Evolutionary conservation across 176 grass and related monocot species (phyloP).

Genomic region (Carex pumila): DNA sequence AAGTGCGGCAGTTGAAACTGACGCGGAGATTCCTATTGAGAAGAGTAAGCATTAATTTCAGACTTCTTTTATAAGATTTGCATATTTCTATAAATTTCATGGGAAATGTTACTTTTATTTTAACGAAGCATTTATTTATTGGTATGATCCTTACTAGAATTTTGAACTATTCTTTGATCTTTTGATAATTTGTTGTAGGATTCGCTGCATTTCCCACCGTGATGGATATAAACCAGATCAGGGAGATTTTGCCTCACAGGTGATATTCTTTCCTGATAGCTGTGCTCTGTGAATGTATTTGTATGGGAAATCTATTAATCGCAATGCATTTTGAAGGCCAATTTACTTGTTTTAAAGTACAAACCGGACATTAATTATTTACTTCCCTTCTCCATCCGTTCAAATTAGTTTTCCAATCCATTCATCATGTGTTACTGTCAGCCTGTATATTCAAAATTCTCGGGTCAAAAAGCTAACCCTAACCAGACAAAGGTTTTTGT

Average conservation of each 20-base stretch:
- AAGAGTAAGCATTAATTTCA: slow-evolving; percentile 32
- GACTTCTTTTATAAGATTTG: too few species aligned
- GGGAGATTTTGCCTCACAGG: slow-evolving; percentile 41
- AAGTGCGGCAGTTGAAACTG: not conserved
- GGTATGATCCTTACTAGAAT: not conserved
- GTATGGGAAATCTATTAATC: not conserved
- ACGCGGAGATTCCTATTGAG: slow-evolving; percentile 29
- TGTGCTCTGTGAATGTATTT: not conserved
- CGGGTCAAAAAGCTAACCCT: not conserved
- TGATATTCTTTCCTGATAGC: not conserved
- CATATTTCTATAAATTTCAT: too few species aligned
- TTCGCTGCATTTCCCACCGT: slow-evolving; percentile 43
- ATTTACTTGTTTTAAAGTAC: not conserved
- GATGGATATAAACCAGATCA: slow-evolving; percentile 49
- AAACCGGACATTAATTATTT: not conserved
- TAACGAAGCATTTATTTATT: not conserved
- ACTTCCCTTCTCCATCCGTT: not conserved
- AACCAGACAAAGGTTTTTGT: not conserved
- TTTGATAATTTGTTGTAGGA: slow-evolving; percentile 9
- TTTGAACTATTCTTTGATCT: slow-evolving; percentile 12
- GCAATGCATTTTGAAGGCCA: not conserved
- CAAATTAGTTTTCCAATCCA: not conserved
- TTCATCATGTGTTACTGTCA: not conserved
- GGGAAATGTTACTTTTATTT: not conserved
- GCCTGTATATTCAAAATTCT: not conserved